Percentiles rank a stretch among this genome's conserved stretches.
phyloP scores from a whole-genome alignment of 495 filamentous ascomycete species.

The Chaetomium tenue region DNA sequence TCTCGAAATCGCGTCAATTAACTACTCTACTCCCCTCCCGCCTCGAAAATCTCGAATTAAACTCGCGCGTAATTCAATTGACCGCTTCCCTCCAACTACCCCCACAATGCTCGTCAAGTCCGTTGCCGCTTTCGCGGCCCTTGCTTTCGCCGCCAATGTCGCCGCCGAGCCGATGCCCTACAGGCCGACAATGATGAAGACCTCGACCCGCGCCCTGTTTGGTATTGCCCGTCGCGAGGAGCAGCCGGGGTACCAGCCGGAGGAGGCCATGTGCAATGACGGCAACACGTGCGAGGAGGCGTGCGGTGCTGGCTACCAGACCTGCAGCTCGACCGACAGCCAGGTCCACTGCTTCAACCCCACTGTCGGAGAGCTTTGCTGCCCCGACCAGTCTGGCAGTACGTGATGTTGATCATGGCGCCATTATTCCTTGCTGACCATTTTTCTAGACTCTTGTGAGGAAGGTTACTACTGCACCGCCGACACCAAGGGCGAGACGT shows the following conservation, averaged over 20 bases:
- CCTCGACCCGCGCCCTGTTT: constrained; percentile 43
- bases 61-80: constrained; percentile 2
- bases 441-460: constrained; percentile 46
- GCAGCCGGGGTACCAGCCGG: constrained; percentile 43
- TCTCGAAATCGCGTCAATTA: constrained; percentile 8
- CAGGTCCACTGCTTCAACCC: constrained; percentile 49
- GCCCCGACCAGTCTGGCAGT: constrained; percentile 46
- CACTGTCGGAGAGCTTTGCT: constrained; percentile 44
- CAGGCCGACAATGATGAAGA: constrained; percentile 40
- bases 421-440: constrained; percentile 6
- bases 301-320: constrained; percentile 45
- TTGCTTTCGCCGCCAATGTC: constrained; percentile 41
- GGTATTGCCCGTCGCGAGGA: constrained; percentile 41
- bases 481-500: constrained; percentile 40
- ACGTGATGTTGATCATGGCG: constrained; percentile 24
- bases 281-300: constrained; percentile 49
- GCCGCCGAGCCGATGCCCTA: constrained; percentile 46
- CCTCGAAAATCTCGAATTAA: background rate
- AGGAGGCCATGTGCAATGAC: constrained; percentile 40
- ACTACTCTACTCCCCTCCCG: constrained; percentile 6
- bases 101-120: constrained; percentile 42
- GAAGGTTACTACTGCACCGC: constrained; percentile 48
- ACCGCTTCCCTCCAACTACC: constrained; percentile 4
- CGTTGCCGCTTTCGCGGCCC: constrained; percentile 41
- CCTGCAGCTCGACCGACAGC: constrained; percentile 43